A percentile compares a stretch with the other conserved stretches of the same genome.
Evolutionary conservation across 2,329 filamentous ascomycete species (phyloP).

Genomic region (Aspergillus ochraceoroseus): DNA sequence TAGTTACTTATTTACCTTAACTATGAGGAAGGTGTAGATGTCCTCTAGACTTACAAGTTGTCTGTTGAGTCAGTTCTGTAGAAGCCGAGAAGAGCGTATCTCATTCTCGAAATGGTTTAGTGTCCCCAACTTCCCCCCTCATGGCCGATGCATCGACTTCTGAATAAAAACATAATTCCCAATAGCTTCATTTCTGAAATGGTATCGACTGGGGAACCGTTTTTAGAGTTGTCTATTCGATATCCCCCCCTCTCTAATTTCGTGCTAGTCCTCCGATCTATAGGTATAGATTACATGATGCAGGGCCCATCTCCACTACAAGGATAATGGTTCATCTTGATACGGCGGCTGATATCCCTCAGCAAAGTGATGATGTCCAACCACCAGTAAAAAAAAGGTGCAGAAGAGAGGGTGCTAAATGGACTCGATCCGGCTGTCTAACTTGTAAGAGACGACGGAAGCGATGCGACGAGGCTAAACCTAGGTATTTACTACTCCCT

Average conservation of each 20-base stretch:
- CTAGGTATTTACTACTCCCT: constrained; percentile 24
- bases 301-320: constrained; percentile 1
- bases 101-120: constrained; percentile 25
- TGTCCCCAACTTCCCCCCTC: not conserved
- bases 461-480: constrained; percentile 38
- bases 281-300: constrained; percentile 6
- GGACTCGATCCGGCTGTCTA: constrained; percentile 40
- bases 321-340: constrained; percentile 7
- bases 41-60: no score
- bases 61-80: no score
- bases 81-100: constrained; percentile 19
- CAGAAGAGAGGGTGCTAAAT: constrained; percentile 29
- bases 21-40: no score
- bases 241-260: not conserved
- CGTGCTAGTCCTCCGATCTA: constrained; percentile 4
- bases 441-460: constrained; percentile 40
- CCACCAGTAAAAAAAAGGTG: constrained; percentile 18
- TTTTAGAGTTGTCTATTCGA: not conserved
- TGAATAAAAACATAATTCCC: no score
- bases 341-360: constrained; percentile 1
- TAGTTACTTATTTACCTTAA: no score
- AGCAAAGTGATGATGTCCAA: not conserved
- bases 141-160: no score
- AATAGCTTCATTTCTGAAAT: no score
- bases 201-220: no score